Conservation (phyloP, 2,329 filamentous ascomycete genomes). For the Phialophora expanda region DNA sequence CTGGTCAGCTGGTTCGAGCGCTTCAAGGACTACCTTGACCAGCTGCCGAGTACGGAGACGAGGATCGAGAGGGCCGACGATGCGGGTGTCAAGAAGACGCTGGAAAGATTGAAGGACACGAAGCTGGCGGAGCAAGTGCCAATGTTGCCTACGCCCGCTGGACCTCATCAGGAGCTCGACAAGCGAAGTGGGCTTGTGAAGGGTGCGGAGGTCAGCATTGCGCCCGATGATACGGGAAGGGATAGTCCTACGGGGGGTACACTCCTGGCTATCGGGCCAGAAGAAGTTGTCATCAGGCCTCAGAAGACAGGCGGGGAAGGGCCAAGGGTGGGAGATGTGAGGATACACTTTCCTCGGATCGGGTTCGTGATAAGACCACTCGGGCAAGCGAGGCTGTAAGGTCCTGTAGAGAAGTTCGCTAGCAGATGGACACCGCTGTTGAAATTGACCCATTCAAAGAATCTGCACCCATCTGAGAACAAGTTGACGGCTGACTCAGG, state of each 20-base stretch:
- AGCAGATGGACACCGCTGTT: neutral
- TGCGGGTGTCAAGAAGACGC: constrained; percentile 12
- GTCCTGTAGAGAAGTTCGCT: neutral
- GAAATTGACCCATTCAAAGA: neutral
- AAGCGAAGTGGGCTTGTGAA: constrained; percentile 29
- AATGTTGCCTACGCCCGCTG: constrained; percentile 30
- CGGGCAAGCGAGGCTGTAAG: constrained; percentile 13
- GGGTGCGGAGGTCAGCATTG: constrained; percentile 31
- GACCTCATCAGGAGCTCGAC: constrained; percentile 26
- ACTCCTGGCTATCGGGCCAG: constrained; percentile 32
- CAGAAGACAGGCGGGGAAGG: constrained; percentile 3
- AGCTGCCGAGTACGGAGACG: constrained; percentile 29
- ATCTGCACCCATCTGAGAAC: no score
- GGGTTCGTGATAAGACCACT: constrained; percentile 30
- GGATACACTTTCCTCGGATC: constrained; percentile 29
- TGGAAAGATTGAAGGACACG: constrained; percentile 48
- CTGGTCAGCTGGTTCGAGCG: constrained; percentile 33
- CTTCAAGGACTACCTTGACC: constrained; percentile 27
- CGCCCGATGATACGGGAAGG: constrained; percentile 37
- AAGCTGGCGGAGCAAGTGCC: constrained; percentile 46
- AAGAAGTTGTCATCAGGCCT: constrained; percentile 36
- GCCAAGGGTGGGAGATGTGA: constrained; percentile 22
- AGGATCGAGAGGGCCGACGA: constrained; percentile 29
- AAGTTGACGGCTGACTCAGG: neutral
- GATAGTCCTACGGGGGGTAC: constrained; percentile 33